phyloP scores from a whole-genome alignment of 2,329 filamentous ascomycete genomes.

The Epichloe typhina region DNA sequence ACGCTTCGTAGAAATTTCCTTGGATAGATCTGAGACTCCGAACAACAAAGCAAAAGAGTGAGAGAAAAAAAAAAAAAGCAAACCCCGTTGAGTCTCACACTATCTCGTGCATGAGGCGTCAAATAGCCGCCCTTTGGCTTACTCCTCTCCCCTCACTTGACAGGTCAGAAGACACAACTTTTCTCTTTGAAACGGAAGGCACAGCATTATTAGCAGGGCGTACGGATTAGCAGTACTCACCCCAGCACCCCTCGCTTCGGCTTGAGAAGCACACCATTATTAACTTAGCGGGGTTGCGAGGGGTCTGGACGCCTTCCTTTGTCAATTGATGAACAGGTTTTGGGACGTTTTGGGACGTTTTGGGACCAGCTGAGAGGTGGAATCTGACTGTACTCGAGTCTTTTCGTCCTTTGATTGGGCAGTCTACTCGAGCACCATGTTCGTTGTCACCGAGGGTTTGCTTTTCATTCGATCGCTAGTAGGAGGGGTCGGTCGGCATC shows the following conservation, averaged over 20 bases:
- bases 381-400: not conserved
- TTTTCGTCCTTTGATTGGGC: not conserved
- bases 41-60: not conserved
- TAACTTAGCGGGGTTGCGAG: not conserved
- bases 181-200: not conserved
- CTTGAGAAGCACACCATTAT: not conserved
- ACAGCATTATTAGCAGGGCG: not conserved
- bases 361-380: conserved; percentile 1
- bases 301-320: not conserved
- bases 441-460: not conserved
- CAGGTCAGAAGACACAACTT: conserved; percentile 11
- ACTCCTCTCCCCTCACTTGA: conserved; percentile 15
- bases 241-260: not conserved
- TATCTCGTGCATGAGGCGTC: conserved; percentile 14
- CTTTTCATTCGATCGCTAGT: not conserved
- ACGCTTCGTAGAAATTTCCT: not conserved
- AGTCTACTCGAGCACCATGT: conserved; percentile 1
- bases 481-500: not conserved
- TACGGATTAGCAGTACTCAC: not conserved
- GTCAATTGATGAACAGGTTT: not conserved
- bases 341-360: not conserved
- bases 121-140: conserved; percentile 6
- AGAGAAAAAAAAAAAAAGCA: not conserved
- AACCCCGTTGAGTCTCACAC: conserved; percentile 14
- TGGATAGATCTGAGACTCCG: not conserved